Base-by-base conservation (phyloP, 768 basidiomycete genomes). In the Zangia roseola region DNA sequence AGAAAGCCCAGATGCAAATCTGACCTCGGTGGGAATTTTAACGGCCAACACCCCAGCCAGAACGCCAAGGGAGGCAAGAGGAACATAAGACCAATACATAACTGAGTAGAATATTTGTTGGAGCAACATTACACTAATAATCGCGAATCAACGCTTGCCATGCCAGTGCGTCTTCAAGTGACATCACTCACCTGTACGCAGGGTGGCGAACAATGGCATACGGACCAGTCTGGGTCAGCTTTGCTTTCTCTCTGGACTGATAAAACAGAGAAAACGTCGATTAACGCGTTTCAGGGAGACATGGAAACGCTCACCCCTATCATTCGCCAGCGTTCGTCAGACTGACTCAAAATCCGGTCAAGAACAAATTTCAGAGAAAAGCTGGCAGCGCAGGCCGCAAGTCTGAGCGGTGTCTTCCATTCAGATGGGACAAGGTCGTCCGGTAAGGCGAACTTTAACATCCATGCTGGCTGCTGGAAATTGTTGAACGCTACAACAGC, bases 131-230 rank as follows among this genome's bases (percentile, higher is more conserved):
- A 50, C 41, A 28, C 61, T 62, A 42, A 43, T 21, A 14, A n/a
- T 12, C 7, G 2, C 5, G 5, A 24, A 30, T 63, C 35, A 55
- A 30, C 10, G 9, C 26, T 23, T 19, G 40, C 14, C 14, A 14
- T 28, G n/a, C n/a, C n/a, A n/a, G n/a, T n/a, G 0, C 5, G 10
- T 35, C 13, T 7, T 47, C 26, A 7, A 39, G 6, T 24, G 2
- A 21, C 4, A 43, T 24, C 33, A 56, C 66, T 45, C 47, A 71
- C 69, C 56, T 60, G 47, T 72, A 72, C 12, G 49, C 45, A 3
- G 71, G 71, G 43, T 73, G 72, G 31, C 72, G 71, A 28, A 73
- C 64, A 24, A 69, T 40, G 8, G 64, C 49, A 46, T 73, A 73
- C 5, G 70, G 71, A 2, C 71, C 71, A 7, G 53, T 59, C 30